These are phyloP conservation scores for Candida gorgasii DNA, from an alignment of 805 yeast genomes.

Conservation along the genomic window DNA sequence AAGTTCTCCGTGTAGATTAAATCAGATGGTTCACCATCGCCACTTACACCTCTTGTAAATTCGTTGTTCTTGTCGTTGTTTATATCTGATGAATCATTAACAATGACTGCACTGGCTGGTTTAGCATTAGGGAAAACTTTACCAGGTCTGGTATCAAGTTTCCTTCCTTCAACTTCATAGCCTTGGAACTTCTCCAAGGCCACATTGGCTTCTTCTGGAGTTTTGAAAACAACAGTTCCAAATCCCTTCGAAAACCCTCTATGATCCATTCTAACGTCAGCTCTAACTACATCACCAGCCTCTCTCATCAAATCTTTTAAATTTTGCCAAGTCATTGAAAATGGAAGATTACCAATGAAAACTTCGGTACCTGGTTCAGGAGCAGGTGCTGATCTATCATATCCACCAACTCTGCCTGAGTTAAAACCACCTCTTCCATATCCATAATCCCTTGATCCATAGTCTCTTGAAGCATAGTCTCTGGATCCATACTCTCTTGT, in stretches of 20 bases:
- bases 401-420: background rate
- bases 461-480: constrained; percentile 3
- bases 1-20: constrained; percentile 70
- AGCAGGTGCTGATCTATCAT: constrained; percentile 7
- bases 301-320: constrained; percentile 80
- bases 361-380: constrained; percentile 54
- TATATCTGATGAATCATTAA: constrained; percentile 7
- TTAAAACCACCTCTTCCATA: constrained; percentile 17
- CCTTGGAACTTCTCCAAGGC: constrained; percentile 76
- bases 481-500: constrained; percentile 14
- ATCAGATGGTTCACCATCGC: constrained; percentile 52
- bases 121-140: constrained; percentile 12
- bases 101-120: constrained; percentile 15
- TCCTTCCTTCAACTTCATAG: constrained; percentile 71
- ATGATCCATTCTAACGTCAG: constrained; percentile 68
- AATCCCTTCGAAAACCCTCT: constrained; percentile 82
- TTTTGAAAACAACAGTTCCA: constrained; percentile 75
- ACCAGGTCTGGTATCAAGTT: constrained; percentile 79
- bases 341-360: constrained; percentile 82
- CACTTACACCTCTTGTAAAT: constrained; percentile 67
- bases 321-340: constrained; percentile 78
- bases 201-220: constrained; percentile 63
- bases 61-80: constrained; percentile 41
- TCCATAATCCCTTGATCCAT: constrained; percentile 14
- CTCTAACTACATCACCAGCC: constrained; percentile 77